These are phyloP conservation scores for Limtongia smithiae DNA, from an alignment of 805 yeast genomes.

Conservation along the genomic window DNA sequence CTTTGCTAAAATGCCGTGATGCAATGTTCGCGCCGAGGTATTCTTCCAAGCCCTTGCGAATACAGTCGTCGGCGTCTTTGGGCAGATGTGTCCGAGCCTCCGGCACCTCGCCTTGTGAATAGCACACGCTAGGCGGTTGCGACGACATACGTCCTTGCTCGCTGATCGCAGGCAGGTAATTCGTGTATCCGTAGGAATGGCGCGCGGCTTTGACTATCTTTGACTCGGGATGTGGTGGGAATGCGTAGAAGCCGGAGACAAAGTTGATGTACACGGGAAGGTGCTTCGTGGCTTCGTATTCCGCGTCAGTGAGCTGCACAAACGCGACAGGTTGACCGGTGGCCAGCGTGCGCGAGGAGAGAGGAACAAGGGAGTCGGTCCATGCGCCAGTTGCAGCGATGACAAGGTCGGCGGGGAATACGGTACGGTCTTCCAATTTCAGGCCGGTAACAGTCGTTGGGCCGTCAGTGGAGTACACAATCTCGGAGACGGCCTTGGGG, in stretches of 20 bases:
- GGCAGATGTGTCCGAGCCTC: slow-evolving; percentile 9
- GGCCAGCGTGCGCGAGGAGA: slow-evolving; percentile 16
- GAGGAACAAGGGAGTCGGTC: slow-evolving; percentile 21
- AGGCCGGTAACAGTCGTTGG: not conserved
- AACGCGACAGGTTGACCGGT: slow-evolving; percentile 31
- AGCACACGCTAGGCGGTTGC: slow-evolving; percentile 15
- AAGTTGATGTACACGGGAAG: slow-evolving; percentile 30
- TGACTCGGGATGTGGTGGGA: slow-evolving; percentile 30
- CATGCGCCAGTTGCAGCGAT: slow-evolving; percentile 30
- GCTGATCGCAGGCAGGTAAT: slow-evolving; percentile 7
- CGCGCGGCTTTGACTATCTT: slow-evolving; percentile 28
- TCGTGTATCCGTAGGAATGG: slow-evolving; percentile 29
- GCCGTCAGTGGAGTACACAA: slow-evolving; percentile 7
- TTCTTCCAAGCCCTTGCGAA: slow-evolving; percentile 10
- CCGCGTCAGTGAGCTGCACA: slow-evolving; percentile 26
- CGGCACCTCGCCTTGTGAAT: slow-evolving; percentile 17
- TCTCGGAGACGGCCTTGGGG: slow-evolving; percentile 10
- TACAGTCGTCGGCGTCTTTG: slow-evolving; percentile 20
- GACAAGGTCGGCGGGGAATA: slow-evolving; percentile 14
- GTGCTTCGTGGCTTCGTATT: slow-evolving; percentile 14
- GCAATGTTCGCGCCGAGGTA: slow-evolving; percentile 21
- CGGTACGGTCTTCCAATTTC: slow-evolving; percentile 6
- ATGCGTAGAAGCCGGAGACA: slow-evolving; percentile 28
- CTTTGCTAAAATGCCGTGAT: slow-evolving; percentile 25
- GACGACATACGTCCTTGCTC: slow-evolving; percentile 13